Percentiles rank a stretch among this genome's conserved stretches.
Evolutionary conservation across 2,329 filamentous ascomycete species (phyloP).

Genomic region (Dothistroma septosporum): DNA sequence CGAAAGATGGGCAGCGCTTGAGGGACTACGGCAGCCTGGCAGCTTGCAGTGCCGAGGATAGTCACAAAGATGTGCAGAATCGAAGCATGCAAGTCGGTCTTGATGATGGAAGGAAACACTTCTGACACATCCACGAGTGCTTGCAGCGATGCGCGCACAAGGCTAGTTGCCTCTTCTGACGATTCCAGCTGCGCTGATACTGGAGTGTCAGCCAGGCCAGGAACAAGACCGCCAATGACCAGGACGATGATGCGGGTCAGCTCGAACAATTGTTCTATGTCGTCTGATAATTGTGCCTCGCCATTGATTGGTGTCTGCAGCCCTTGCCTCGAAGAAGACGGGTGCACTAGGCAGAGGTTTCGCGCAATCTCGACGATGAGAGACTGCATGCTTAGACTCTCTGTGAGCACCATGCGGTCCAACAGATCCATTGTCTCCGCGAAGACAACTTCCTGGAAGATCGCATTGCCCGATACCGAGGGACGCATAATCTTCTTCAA

Average conservation of each 20-base stretch:
- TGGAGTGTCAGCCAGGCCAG: slow-evolving; percentile 64
- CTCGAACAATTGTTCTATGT: slow-evolving; percentile 97
- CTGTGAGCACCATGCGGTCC: slow-evolving; percentile 86
- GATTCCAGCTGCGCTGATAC: slow-evolving; percentile 55
- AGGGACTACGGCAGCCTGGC: slow-evolving; percentile 83
- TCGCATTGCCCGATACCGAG: slow-evolving; percentile 90
- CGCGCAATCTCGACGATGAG: slow-evolving; percentile 93
- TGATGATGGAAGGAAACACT: slow-evolving; percentile 94
- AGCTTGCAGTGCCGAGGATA: slow-evolving; percentile 79
- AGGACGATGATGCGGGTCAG: slow-evolving; percentile 93
- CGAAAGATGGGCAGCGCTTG: slow-evolving; percentile 88
- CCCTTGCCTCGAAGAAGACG: slow-evolving; percentile 75
- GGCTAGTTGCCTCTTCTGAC: slow-evolving; percentile 77
- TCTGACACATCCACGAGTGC: slow-evolving; percentile 91
- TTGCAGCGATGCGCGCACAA: slow-evolving; percentile 75
- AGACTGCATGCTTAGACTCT: slow-evolving; percentile 79
- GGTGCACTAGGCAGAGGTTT: slow-evolving; percentile 84
- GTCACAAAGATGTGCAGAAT: slow-evolving; percentile 96
- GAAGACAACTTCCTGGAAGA: slow-evolving; percentile 94
- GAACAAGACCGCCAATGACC: slow-evolving; percentile 80
- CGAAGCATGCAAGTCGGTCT: slow-evolving; percentile 90
- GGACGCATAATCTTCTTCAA: slow-evolving; percentile 93
- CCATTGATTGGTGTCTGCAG: slow-evolving; percentile 31
- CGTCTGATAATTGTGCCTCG: slow-evolving; percentile 81
- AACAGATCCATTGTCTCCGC: slow-evolving; percentile 95